A percentile compares a stretch with the other conserved stretches of the same genome.
phyloP scores from a whole-genome alignment of 164 flowering plant genomes.

The Liquidambar formosana region DNA sequence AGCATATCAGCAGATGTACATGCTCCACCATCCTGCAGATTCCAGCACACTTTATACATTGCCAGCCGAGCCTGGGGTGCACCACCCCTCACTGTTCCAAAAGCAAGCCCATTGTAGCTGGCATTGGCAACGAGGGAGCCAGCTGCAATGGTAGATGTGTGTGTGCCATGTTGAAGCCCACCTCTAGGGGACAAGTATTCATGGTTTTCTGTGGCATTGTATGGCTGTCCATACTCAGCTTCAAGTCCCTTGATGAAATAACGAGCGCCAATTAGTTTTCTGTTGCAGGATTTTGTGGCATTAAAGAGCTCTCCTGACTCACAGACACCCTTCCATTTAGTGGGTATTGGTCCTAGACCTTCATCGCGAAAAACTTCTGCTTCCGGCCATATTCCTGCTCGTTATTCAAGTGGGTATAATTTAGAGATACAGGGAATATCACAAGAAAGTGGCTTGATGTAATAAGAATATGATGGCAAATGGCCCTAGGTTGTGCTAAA shows the following conservation, averaged over 20 bases:
- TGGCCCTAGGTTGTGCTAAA: no score
- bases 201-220: constrained; percentile 8
- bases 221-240: constrained; percentile 17
- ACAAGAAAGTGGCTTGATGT: neutral
- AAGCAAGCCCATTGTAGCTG: constrained; percentile 31
- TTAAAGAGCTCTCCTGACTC: constrained; percentile 35
- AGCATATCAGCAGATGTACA: constrained; percentile 36
- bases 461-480: no score
- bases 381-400: constrained; percentile 55
- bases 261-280: constrained; percentile 44
- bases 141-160: constrained; percentile 34
- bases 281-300: constrained; percentile 25
- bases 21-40: constrained; percentile 20
- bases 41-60: constrained; percentile 50
- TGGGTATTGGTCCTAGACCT: constrained; percentile 44
- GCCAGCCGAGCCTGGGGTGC: constrained; percentile 50
- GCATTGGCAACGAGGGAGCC: constrained; percentile 31
- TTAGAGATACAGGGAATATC: no score
- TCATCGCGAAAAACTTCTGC: constrained; percentile 35
- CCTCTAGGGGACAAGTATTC: constrained; percentile 41
- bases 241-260: constrained; percentile 27
- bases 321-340: constrained; percentile 49
- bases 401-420: no score
- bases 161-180: constrained; percentile 44
- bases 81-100: constrained; percentile 39